Evolutionary conservation across 2,329 filamentous ascomycete genomes (phyloP).

Genomic region (Endocalyx cinctus): DNA sequence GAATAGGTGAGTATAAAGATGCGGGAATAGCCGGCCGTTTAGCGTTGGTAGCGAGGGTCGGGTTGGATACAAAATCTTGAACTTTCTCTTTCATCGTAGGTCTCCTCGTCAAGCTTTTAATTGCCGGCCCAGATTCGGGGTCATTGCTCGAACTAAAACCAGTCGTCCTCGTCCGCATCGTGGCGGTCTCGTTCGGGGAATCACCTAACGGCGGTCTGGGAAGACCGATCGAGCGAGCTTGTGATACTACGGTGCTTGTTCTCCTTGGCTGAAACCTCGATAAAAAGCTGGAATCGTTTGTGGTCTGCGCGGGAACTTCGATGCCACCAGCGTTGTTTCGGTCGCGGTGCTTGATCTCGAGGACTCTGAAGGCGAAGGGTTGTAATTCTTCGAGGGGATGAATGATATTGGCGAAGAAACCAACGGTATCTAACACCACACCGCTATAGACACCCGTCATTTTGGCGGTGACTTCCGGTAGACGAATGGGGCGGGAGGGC

Average conservation of each 20-base stretch:
- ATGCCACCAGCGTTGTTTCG: slow-evolving; percentile 18
- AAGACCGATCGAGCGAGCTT: slow-evolving; percentile 6
- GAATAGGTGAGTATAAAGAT: slow-evolving; percentile 45
- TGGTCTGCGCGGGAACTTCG: slow-evolving; percentile 10
- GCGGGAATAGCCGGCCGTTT: slow-evolving; percentile 44
- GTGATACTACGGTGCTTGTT: slow-evolving; percentile 8
- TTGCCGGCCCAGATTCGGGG: slow-evolving; percentile 16
- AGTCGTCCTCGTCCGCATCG: slow-evolving; percentile 7
- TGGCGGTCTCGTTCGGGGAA: slow-evolving; percentile 6
- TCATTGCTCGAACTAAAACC: slow-evolving; percentile 16
- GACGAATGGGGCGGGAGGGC: slow-evolving; percentile 47
- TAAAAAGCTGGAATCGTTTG: slow-evolving; percentile 9
- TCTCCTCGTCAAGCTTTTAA: slow-evolving; percentile 23
- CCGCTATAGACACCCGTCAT: slow-evolving; percentile 57
- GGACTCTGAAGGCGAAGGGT: slow-evolving; percentile 43
- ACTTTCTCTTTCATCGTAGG: slow-evolving; percentile 35
- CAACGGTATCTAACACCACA: slow-evolving; percentile 48
- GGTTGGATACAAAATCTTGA: slow-evolving; percentile 39
- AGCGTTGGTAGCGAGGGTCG: slow-evolving; percentile 33
- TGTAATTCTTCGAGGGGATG: slow-evolving; percentile 48
- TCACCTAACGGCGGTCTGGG: slow-evolving; percentile 11
- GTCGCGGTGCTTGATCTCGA: slow-evolving; percentile 43
- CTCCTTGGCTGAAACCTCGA: slow-evolving; percentile 8
- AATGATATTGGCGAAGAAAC: slow-evolving; percentile 59
- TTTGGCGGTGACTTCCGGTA: slow-evolving; percentile 50